Percentiles rank a stretch among this genome's conserved stretches.
These are phyloP conservation scores for Cystoderma amianthinum DNA, from an alignment of 768 basidiomycete species.

Conservation along the genomic window DNA sequence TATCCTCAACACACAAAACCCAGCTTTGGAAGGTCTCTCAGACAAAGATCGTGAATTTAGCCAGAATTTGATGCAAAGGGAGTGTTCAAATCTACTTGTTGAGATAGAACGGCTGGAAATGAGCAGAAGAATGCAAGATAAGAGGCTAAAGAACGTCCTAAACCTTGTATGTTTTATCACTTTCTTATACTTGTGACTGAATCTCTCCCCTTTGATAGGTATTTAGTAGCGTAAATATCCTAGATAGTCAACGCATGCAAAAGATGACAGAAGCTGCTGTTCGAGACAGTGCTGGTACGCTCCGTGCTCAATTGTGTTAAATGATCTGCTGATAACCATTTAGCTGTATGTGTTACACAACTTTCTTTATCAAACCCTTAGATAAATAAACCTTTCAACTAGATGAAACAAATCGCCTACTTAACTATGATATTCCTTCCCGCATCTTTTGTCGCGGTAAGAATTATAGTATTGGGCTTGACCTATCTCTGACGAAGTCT, in stretches of 20 bases:
- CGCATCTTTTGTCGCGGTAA: constrained; percentile 11
- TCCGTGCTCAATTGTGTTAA: not conserved
- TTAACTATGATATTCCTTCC: constrained; percentile 11
- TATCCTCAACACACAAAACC: constrained; percentile 32
- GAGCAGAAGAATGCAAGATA: constrained; percentile 26
- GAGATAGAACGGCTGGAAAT: constrained; percentile 35
- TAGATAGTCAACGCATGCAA: constrained; percentile 37
- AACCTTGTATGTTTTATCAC: constrained; percentile 22
- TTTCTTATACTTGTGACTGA: not conserved
- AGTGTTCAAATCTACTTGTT: constrained; percentile 32
- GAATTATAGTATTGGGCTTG: not conserved
- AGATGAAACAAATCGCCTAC: constrained; percentile 14
- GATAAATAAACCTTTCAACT: too few relatives aligned
- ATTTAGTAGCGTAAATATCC: constrained; percentile 40
- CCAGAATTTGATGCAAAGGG: constrained; percentile 21
- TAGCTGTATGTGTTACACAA: too few relatives aligned
- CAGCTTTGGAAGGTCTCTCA: constrained; percentile 17
- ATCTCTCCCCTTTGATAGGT: constrained; percentile 18
- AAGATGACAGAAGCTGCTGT: constrained; percentile 31
- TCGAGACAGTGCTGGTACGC: constrained; percentile 18
- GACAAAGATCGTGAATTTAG: constrained; percentile 14
- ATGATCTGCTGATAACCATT: not conserved
- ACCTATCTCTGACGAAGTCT: constrained; percentile 9
- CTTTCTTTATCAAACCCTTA: too few relatives aligned
- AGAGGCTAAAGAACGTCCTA: constrained; percentile 34